Evolutionary conservation across 805 yeast species (phyloP).

Genomic region (Wickerhamiella alocasiicola): DNA sequence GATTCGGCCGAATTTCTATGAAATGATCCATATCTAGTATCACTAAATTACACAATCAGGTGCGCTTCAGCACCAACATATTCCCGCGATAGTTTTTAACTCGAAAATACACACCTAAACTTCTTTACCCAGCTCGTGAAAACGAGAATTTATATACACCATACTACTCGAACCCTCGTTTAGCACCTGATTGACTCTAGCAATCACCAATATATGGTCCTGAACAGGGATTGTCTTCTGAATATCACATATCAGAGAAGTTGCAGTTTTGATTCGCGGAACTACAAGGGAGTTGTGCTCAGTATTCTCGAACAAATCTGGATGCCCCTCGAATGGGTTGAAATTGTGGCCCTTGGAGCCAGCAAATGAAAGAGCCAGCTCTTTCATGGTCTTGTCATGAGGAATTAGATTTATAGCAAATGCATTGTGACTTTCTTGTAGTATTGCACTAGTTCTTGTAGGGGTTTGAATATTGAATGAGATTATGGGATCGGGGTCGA

Average conservation of each 20-base stretch:
- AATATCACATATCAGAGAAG: slow-evolving; percentile 23
- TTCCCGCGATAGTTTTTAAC: too few relatives aligned
- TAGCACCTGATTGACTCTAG: slow-evolving; percentile 36
- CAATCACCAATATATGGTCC: slow-evolving; percentile 88
- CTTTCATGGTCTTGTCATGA: slow-evolving; percentile 43
- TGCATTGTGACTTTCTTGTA: slow-evolving; percentile 40
- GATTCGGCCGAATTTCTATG: not conserved
- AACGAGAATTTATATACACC: slow-evolving; percentile 4
- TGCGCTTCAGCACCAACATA: too few relatives aligned
- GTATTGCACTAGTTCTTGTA: slow-evolving; percentile 57
- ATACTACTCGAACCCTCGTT: not conserved
- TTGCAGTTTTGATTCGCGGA: slow-evolving; percentile 22
- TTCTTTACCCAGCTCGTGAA: not conserved
- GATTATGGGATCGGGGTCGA: slow-evolving; percentile 62
- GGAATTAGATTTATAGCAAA: slow-evolving; percentile 69
- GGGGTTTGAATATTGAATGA: slow-evolving; percentile 84
- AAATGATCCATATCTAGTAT: too few relatives aligned
- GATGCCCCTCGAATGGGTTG: slow-evolving; percentile 26
- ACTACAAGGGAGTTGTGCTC: slow-evolving; percentile 13
- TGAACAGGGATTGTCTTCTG: slow-evolving; percentile 35
- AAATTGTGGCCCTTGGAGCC: slow-evolving; percentile 33
- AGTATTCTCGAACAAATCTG: slow-evolving; percentile 15
- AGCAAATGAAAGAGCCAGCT: slow-evolving; percentile 56
- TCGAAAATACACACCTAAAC: not conserved
- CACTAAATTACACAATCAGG: too few relatives aligned